Percentiles rank a stretch among this genome's conserved stretches.
These are phyloP conservation scores for Curvularia eragrostidis DNA, from an alignment of 2,329 filamentous ascomycete genomes.

Conservation along the genomic window DNA sequence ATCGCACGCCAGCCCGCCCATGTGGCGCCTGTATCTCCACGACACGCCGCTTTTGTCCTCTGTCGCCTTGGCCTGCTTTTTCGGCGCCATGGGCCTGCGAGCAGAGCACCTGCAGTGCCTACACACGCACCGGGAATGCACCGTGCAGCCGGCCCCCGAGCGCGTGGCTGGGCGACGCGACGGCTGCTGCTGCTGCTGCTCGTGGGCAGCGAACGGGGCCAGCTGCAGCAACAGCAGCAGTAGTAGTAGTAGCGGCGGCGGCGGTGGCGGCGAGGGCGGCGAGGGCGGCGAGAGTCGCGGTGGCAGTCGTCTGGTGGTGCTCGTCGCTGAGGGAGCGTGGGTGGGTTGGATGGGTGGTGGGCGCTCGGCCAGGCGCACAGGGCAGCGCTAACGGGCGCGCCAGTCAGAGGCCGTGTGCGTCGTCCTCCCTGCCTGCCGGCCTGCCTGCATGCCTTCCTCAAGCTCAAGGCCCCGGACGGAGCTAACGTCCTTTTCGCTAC, in stretches of 20 bases:
- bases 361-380: constrained; percentile 24
- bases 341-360: constrained; percentile 22
- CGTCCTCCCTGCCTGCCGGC: constrained; percentile 7
- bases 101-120: neutral
- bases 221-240: too few relatives aligned
- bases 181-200: too few relatives aligned
- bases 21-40: constrained; percentile 10
- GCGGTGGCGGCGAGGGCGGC: constrained; percentile 1
- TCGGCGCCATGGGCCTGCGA: neutral
- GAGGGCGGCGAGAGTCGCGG: too few relatives aligned
- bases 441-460: too few relatives aligned
- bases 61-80: constrained; percentile 6
- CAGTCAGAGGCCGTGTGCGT: constrained; percentile 30
- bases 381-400: constrained; percentile 29
- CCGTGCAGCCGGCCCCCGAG: constrained; percentile 3
- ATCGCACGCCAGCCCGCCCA: constrained; percentile 18
- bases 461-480: constrained; percentile 22
- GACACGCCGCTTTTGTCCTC: constrained; percentile 25
- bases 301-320: too few relatives aligned
- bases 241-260: neutral
- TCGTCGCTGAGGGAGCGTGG: neutral
- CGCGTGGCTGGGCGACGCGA: constrained; percentile 5
- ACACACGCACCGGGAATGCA: neutral
- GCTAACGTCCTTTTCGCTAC: constrained; percentile 37
- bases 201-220: constrained; percentile 7